A percentile compares a stretch with the other conserved stretches of the same genome.
Conservation (phyloP, 75 land plant species). For the Pinus albicaulis region DNA sequence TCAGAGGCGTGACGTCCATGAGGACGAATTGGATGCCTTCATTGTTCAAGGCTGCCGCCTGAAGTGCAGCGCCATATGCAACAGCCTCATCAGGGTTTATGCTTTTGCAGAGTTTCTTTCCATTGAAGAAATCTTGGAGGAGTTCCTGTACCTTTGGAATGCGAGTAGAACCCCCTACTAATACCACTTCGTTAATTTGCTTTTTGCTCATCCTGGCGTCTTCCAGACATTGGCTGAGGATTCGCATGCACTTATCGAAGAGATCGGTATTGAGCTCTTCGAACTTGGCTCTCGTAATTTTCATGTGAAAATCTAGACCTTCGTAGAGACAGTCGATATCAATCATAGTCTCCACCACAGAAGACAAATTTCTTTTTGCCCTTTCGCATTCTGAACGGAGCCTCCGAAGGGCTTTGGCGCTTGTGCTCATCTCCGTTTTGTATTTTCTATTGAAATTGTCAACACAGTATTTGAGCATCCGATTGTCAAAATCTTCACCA, state of each 20-base stretch:
- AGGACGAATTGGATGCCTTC: not conserved
- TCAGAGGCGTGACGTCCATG: not conserved
- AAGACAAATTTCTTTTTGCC: slow-evolving; percentile 21
- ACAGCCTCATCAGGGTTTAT: slow-evolving; percentile 19
- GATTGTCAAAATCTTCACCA: slow-evolving; percentile 21
- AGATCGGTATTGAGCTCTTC: slow-evolving; percentile 21
- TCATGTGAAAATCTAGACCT: slow-evolving; percentile 17
- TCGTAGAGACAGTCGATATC: slow-evolving; percentile 18
- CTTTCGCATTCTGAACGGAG: slow-evolving; percentile 19
- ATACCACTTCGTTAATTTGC: slow-evolving; percentile 15
- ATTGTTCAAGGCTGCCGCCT: not conserved
- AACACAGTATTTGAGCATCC: slow-evolving; percentile 17
- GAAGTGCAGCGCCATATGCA: not conserved
- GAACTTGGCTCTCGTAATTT: slow-evolving; percentile 21
- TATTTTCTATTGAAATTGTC: slow-evolving; percentile 21
- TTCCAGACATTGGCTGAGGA: slow-evolving; percentile 15
- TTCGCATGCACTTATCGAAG: slow-evolving; percentile 27
- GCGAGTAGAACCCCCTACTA: slow-evolving; percentile 26
- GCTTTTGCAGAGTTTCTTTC: slow-evolving; percentile 24
- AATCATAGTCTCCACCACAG: slow-evolving; percentile 19
- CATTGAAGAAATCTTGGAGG: slow-evolving; percentile 18
- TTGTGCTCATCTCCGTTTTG: slow-evolving; percentile 17
- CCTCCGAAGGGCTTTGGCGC: slow-evolving; percentile 12
- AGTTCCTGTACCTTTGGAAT: slow-evolving; percentile 27
- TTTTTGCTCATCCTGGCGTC: slow-evolving; percentile 24